phyloP scores from a whole-genome alignment of 2,329 filamentous ascomycete genomes.

The Diaporthe humulicola region DNA sequence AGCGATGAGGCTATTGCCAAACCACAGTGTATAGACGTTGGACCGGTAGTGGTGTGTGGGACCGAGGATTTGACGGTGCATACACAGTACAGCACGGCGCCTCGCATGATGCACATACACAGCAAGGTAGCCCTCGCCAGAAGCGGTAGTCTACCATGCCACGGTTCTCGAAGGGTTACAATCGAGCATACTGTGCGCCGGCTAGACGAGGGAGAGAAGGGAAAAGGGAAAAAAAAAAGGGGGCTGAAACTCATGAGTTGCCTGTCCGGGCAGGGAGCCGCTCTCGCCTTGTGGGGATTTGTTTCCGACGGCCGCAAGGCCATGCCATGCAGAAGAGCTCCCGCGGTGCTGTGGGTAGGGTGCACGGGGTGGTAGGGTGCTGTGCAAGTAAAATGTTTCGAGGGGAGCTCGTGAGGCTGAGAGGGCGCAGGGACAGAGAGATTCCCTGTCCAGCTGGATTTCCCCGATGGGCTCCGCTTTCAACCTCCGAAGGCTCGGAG shows the following conservation, averaged over 20 bases:
- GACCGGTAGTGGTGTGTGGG: not conserved
- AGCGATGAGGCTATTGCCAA: not conserved
- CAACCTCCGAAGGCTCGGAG: constrained; percentile 29
- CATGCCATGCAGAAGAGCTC: not conserved
- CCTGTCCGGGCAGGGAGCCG: constrained; percentile 17
- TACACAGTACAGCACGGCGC: not conserved
- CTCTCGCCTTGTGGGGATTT: constrained; percentile 32
- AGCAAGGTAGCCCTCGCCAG: constrained; percentile 4
- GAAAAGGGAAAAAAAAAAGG: not conserved
- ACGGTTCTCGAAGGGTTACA: constrained; percentile 3
- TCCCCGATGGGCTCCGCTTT: constrained; percentile 27
- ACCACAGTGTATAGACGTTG: constrained; percentile 1
- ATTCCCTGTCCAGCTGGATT: constrained; percentile 24
- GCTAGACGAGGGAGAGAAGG: not conserved
- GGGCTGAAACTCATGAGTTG: constrained; percentile 33
- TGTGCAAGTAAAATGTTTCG: constrained; percentile 2
- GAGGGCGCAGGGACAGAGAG: constrained; percentile 14
- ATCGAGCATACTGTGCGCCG: not conserved
- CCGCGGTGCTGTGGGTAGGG: not conserved
- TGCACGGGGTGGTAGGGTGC: too few species aligned
- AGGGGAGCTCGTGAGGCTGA: not conserved
- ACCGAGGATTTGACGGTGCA: not conserved
- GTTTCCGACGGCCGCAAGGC: constrained; percentile 9
- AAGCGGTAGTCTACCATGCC: not conserved
- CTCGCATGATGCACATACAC: constrained; percentile 3